These are phyloP conservation scores for Lipomyces spencermartinsiae DNA, from an alignment of 805 yeast species.

Conservation along the genomic window DNA sequence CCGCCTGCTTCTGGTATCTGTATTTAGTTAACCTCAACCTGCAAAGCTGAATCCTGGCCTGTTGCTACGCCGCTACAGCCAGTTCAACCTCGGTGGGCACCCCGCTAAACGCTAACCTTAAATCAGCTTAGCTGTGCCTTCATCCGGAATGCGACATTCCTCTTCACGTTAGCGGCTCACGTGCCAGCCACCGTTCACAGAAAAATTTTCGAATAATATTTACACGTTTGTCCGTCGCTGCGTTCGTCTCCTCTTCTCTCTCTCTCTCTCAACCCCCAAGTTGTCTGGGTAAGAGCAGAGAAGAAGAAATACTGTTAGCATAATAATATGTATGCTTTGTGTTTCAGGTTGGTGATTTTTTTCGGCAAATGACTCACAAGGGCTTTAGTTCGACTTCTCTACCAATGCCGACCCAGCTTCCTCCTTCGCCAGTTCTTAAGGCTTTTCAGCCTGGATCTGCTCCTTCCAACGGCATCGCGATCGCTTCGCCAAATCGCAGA, in stretches of 20 bases:
- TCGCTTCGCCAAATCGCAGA: slow-evolving; percentile 27
- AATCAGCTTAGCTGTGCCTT: neutral
- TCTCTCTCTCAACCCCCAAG: slow-evolving; percentile 20
- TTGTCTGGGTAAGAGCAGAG: slow-evolving; percentile 26
- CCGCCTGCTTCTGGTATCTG: neutral
- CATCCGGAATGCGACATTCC: slow-evolving; percentile 9
- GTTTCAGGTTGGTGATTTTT: neutral
- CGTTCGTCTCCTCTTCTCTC: slow-evolving; percentile 11
- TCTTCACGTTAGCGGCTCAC: slow-evolving; percentile 9
- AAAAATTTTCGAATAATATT: slow-evolving; percentile 17
- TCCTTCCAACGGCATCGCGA: slow-evolving; percentile 22
- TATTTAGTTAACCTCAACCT: neutral
- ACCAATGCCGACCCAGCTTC: slow-evolving; percentile 27
- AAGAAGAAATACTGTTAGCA: slow-evolving; percentile 4
- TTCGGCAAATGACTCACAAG: neutral
- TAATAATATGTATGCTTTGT: neutral
- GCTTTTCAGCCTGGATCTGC: slow-evolving; percentile 24
- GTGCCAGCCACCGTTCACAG: slow-evolving; percentile 4
- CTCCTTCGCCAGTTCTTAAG: slow-evolving; percentile 30
- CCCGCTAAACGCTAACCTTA: slow-evolving; percentile 7
- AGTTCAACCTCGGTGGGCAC: neutral
- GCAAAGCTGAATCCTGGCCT: neutral
- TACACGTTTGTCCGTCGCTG: neutral
- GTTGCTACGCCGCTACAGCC: too few species aligned
- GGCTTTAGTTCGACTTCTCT: neutral